Evolutionary conservation across 768 basidiomycete species (phyloP).

Genomic region (Gyrodon lividus): DNA sequence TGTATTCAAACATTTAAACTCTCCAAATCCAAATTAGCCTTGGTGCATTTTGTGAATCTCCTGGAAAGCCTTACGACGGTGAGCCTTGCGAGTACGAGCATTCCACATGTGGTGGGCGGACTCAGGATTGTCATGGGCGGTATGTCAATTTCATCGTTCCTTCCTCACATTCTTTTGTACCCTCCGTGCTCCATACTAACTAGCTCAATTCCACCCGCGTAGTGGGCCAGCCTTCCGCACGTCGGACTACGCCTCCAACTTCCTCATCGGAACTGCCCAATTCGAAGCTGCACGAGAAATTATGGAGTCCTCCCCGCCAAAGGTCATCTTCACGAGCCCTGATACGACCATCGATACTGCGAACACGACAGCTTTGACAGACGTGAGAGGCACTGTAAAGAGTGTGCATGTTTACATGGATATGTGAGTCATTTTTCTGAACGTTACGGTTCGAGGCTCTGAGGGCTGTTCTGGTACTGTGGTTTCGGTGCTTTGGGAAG

Average conservation of each 20-base stretch:
- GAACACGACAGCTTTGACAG: constrained; percentile 31
- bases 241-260: constrained; percentile 76
- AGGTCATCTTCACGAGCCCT: constrained; percentile 13
- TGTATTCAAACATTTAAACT: neutral
- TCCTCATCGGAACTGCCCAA: constrained; percentile 67
- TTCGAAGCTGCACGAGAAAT: constrained; percentile 66
- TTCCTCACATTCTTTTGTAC: neutral
- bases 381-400: constrained; percentile 59
- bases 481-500: too few species aligned
- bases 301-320: constrained; percentile 42
- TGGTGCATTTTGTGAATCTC: constrained; percentile 77
- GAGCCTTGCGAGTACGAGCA: constrained; percentile 65
- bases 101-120: constrained; percentile 73
- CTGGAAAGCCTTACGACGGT: constrained; percentile 67
- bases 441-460: too few species aligned
- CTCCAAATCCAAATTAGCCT: constrained; percentile 35
- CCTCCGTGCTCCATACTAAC: neutral
- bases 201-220: neutral
- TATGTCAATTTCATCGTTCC: constrained; percentile 24
- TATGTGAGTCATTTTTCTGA: constrained; percentile 48
- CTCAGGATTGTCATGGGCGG: constrained; percentile 71
- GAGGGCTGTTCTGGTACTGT: too few species aligned
- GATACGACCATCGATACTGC: constrained; percentile 19
- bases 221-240: constrained; percentile 75
- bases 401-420: constrained; percentile 70